These are phyloP conservation scores for Hamigera avellanea DNA, from an alignment of 495 filamentous ascomycete species.

Conservation along the genomic window DNA sequence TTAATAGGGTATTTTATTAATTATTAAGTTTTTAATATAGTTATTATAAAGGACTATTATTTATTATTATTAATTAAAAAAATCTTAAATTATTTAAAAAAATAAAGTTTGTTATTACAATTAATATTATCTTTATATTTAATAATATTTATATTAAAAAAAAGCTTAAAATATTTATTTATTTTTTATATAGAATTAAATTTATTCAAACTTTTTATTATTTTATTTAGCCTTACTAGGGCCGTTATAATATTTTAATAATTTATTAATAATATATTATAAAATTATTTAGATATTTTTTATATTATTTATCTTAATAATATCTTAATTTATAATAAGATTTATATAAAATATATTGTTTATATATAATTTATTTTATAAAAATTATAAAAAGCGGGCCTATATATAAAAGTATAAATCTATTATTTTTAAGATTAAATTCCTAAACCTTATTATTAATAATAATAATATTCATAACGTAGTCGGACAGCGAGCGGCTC, in stretches of 20 bases:
- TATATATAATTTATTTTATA: too few species aligned
- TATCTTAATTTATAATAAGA: too few species aligned
- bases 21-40: conserved; percentile 28
- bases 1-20: conserved; percentile 38
- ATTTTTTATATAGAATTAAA: neutral
- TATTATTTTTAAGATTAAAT: too few species aligned
- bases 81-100: conserved; percentile 14
- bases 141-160: neutral
- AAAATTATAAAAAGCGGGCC: too few species aligned
- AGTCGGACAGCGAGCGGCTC: too few species aligned
- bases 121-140: neutral
- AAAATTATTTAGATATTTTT: too few species aligned
- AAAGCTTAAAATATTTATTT: neutral
- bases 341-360: too few species aligned
- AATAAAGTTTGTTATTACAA: conserved; percentile 23
- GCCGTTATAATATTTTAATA: conserved; percentile 3
- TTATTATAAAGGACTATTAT: conserved; percentile 33
- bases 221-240: conserved; percentile 8
- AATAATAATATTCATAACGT: too few species aligned
- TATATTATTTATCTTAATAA: too few species aligned
- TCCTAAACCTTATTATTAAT: too few species aligned
- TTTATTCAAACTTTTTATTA: conserved; percentile 13
- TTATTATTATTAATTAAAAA: conserved; percentile 36
- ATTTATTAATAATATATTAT: too few species aligned
- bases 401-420: too few species aligned